phyloP scores from a whole-genome alignment of 2,329 filamentous ascomycete species.

The Colletotrichum spinosum region DNA sequence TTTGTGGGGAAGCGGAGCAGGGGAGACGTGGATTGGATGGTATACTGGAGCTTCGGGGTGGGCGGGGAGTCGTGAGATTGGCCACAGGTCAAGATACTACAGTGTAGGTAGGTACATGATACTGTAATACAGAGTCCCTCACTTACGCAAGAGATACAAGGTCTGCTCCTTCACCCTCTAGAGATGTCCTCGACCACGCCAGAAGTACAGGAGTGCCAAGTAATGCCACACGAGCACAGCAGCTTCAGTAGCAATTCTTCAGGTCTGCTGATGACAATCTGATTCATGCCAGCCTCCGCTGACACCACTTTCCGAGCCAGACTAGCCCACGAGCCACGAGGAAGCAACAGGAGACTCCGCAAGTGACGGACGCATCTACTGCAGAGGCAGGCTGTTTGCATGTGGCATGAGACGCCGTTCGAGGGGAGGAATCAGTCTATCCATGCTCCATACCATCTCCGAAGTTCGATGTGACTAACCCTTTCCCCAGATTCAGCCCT shows the following conservation, averaged over 20 bases:
- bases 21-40: conserved; percentile 3
- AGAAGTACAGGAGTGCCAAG: no score
- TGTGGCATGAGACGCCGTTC: no score
- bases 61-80: conserved; percentile 17
- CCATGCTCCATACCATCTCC: not conserved
- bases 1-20: conserved; percentile 24
- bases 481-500: conserved; percentile 27
- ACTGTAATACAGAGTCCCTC: no score
- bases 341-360: conserved; percentile 32
- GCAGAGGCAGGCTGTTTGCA: no score
- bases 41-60: conserved; percentile 11
- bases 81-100: not conserved
- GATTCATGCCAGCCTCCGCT: conserved; percentile 12
- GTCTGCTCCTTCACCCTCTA: no score
- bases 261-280: not conserved
- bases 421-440: no score
- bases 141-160: no score
- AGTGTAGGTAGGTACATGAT: not conserved
- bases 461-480: not conserved
- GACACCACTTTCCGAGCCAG: not conserved
- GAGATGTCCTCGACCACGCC: no score
- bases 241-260: not conserved
- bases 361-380: not conserved
- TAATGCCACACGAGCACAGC: no score
- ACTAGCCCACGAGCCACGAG: conserved; percentile 13